phyloP scores from a whole-genome alignment of 441 rosid genomes.

The Erodium trifolium region DNA sequence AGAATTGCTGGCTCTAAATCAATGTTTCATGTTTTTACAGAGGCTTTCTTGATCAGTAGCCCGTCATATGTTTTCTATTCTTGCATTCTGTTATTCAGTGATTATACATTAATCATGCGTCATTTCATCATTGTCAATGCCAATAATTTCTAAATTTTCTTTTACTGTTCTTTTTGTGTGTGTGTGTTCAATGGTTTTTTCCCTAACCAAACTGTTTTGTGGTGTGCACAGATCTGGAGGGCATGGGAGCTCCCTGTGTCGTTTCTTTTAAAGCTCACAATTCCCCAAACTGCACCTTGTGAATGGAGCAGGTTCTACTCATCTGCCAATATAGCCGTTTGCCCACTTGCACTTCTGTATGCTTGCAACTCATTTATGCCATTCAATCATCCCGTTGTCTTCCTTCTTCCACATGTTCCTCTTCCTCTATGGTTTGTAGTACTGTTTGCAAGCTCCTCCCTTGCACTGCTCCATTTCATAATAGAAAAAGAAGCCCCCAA shows the following conservation, averaged over 20 bases:
- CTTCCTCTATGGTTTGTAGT: slow-evolving; percentile 76
- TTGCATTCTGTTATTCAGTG: background rate
- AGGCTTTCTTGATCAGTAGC: background rate
- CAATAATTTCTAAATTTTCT: background rate
- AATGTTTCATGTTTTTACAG: background rate
- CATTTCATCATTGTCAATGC: background rate
- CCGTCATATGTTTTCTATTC: background rate
- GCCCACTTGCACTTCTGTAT: slow-evolving; percentile 70
- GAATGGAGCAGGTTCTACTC: slow-evolving; percentile 70
- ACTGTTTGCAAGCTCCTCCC: slow-evolving; percentile 58
- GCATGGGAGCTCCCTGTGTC: slow-evolving; percentile 68
- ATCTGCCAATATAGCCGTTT: slow-evolving; percentile 68
- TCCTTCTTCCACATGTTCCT: slow-evolving; percentile 59
- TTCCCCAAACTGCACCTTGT: slow-evolving; percentile 67
- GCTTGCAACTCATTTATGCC: slow-evolving; percentile 75
- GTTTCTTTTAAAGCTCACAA: slow-evolving; percentile 60
- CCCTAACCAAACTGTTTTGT: background rate
- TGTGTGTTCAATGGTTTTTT: slow-evolving; percentile 1
- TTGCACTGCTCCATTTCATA: slow-evolving; percentile 63
- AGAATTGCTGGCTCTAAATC: background rate
- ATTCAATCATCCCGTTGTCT: slow-evolving; percentile 62
- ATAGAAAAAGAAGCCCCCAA: slow-evolving; percentile 78
- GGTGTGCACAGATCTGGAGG: slow-evolving; percentile 51
- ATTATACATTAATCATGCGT: background rate
- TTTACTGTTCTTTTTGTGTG: background rate